phyloP scores from a whole-genome alignment of 2,329 filamentous ascomycete genomes.

The Aspergillus sojae region DNA sequence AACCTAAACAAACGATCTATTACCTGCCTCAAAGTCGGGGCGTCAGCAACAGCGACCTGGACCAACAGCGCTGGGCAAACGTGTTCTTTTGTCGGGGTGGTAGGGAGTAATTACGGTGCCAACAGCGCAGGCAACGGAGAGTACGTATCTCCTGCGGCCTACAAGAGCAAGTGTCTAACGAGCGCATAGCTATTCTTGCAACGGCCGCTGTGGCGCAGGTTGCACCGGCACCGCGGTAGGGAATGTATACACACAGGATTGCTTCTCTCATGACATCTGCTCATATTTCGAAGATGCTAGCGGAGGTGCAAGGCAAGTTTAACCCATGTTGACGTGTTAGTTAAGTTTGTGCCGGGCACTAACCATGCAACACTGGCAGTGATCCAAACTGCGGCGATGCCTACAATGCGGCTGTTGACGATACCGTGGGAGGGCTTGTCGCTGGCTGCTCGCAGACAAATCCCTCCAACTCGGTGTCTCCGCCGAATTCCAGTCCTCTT shows the following conservation, averaged over 20 bases:
- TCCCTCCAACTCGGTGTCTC: not conserved
- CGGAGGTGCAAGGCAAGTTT: slow-evolving; percentile 14
- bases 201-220: slow-evolving; percentile 22
- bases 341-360: not conserved
- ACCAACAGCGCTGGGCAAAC: not conserved
- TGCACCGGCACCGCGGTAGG: slow-evolving; percentile 17
- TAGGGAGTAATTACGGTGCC: not conserved
- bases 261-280: slow-evolving; percentile 25
- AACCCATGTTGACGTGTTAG: not conserved
- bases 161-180: not conserved
- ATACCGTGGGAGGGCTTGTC: not conserved
- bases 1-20: not conserved
- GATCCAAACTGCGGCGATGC: not conserved
- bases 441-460: not conserved
- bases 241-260: slow-evolving; percentile 23
- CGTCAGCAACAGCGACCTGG: not conserved
- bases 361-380: not conserved
- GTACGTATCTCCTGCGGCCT: not conserved
- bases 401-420: not conserved
- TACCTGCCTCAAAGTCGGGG: not conserved
- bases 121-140: not conserved
- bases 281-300: slow-evolving; percentile 21
- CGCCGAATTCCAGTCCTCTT: not conserved
- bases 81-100: not conserved
- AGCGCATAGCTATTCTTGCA: slow-evolving; percentile 20